A percentile compares a stretch with the other conserved stretches of the same genome.
Evolutionary conservation across 306 rosid genomes (phyloP).

Genomic region (Rosa multiflora): DNA sequence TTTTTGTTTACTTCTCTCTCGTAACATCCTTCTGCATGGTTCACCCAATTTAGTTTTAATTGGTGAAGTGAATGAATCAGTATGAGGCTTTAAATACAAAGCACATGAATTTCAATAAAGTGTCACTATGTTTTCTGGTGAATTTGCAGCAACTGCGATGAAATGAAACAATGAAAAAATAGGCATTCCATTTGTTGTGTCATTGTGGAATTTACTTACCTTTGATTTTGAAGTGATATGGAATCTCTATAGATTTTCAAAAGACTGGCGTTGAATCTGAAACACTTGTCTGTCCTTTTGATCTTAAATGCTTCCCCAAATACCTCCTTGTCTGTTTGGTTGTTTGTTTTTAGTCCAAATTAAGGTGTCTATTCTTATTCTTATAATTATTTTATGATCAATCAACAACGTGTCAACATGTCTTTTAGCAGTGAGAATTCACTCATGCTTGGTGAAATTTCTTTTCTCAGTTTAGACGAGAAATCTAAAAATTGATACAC

Average conservation of each 20-base stretch:
- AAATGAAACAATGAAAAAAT: neutral
- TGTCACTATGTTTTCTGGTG: neutral
- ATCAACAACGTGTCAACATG: too few species aligned
- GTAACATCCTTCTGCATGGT: neutral
- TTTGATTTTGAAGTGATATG: neutral
- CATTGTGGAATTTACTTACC: neutral
- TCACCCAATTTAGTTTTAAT: neutral
- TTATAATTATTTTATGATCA: neutral
- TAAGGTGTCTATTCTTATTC: neutral
- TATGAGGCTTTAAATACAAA: neutral
- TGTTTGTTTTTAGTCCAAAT: neutral
- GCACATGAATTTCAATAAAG: neutral
- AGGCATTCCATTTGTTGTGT: neutral
- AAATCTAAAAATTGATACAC: too few species aligned
- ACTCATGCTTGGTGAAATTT: too few species aligned
- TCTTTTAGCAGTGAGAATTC: too few species aligned
- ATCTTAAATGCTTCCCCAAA: neutral
- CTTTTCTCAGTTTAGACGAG: too few species aligned
- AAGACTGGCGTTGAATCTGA: neutral
- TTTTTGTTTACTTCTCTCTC: neutral
- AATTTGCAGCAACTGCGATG: neutral
- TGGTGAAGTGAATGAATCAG: neutral
- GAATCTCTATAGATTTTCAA: neutral
- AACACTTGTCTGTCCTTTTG: neutral
- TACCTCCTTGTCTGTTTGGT: neutral